Evolutionary conservation across 2,329 filamentous ascomycete genomes (phyloP).

Genomic region (Epichloe brachyelytri): DNA sequence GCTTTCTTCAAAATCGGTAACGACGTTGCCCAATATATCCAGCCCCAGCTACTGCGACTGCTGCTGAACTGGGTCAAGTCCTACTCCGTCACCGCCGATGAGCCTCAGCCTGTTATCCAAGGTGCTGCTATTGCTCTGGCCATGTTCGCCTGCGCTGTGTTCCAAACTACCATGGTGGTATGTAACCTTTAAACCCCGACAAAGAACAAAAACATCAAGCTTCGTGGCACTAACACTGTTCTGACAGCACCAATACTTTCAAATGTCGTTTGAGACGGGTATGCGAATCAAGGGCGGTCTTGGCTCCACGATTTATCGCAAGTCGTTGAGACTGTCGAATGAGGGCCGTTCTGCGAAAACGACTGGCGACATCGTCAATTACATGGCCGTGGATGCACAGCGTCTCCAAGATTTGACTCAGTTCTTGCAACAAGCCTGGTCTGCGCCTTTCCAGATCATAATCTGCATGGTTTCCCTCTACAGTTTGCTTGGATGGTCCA

Average conservation of each 20-base stretch:
- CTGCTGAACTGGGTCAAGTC: conserved; percentile 78
- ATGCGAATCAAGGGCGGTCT: conserved; percentile 93
- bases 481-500: conserved; percentile 84
- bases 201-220: not conserved
- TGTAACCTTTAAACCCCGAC: conserved; percentile 10
- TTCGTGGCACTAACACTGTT: not conserved
- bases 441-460: conserved; percentile 88
- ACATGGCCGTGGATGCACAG: conserved; percentile 98
- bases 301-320: conserved; percentile 83
- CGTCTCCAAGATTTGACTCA: conserved; percentile 89
- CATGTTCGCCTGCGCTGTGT: conserved; percentile 81
- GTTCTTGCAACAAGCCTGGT: conserved; percentile 92
- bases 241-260: conserved; percentile 78
- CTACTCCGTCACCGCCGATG: conserved; percentile 40
- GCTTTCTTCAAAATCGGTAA: conserved; percentile 81
- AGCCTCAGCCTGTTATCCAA: conserved; percentile 65
- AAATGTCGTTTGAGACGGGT: conserved; percentile 83
- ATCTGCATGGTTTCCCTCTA: conserved; percentile 95
- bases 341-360: conserved; percentile 81
- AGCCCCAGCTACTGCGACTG: conserved; percentile 77
- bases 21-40: conserved; percentile 73
- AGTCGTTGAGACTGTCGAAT: conserved; percentile 80
- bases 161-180: conserved; percentile 71
- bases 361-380: conserved; percentile 96
- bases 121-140: conserved; percentile 78